These are phyloP conservation scores for Candida bentonensis DNA, from an alignment of 805 yeast genomes.

Conservation along the genomic window DNA sequence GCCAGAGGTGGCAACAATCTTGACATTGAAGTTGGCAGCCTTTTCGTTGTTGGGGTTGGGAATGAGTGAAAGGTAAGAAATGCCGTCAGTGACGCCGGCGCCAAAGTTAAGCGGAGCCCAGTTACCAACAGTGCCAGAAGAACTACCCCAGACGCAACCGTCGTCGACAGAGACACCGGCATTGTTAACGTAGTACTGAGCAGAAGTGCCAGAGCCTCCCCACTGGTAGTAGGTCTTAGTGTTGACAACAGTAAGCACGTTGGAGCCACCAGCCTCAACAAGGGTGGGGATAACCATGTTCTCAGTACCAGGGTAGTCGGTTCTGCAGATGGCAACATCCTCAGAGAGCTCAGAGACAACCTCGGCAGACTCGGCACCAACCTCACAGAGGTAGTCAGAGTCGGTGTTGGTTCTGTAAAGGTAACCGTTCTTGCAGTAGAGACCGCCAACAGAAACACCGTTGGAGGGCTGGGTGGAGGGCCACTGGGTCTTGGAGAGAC, in stretches of 20 bases:
- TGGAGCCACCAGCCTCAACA: constrained; percentile 49
- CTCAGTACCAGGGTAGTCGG: constrained; percentile 98
- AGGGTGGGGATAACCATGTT: constrained; percentile 93
- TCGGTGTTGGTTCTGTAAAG: constrained; percentile 67
- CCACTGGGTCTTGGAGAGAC: constrained; percentile 99
- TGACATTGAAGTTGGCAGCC: constrained; percentile 59
- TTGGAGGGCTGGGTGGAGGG: constrained; percentile 73
- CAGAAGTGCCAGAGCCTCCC: constrained; percentile 71
- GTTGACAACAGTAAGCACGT: constrained; percentile 69
- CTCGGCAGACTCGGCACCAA: constrained; percentile 63
- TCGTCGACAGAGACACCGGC: constrained; percentile 85
- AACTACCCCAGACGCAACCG: constrained; percentile 89
- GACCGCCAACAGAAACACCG: constrained; percentile 93
- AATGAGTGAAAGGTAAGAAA: constrained; percentile 75
- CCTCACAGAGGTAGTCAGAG: constrained; percentile 62
- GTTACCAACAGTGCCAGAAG: constrained; percentile 78
- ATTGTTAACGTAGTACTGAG: constrained; percentile 94
- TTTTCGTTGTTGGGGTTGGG: constrained; percentile 84
- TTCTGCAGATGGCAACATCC: constrained; percentile 84
- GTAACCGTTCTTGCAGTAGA: constrained; percentile 70
- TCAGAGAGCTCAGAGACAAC: constrained; percentile 51
- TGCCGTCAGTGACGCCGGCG: constrained; percentile 65
- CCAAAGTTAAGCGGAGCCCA: constrained; percentile 97
- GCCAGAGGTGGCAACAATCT: constrained; percentile 61
- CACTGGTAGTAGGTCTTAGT: constrained; percentile 65